Base-by-base conservation (phyloP, 345 rosid species). In the Angophora floribunda region DNA sequence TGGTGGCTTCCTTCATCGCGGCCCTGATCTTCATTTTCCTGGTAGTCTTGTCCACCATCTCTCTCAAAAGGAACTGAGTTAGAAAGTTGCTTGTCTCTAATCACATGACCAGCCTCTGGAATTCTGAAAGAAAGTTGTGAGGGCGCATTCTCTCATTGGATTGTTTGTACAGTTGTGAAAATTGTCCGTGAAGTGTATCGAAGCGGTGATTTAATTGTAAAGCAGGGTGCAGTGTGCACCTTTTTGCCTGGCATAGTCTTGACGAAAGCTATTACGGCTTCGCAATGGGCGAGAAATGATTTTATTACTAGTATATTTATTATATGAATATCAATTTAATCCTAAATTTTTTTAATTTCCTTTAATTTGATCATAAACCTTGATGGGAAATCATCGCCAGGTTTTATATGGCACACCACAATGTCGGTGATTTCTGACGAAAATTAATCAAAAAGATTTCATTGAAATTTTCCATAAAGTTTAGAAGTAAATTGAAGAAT, bases 1-100 rank as follows among this genome's bases (percentile, higher is more conserved):
- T 93, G 87, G 95, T 94, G 91, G 94, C 91, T 50, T 91, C 95
- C 85, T 90, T 92, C 79, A 52, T 92, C 14, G 82, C 93, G 3
- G 89, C 90, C 52, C 6, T 70, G 86, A 16, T 92, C 36, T 47
- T 95, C 85, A 14, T 92, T 16, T 17, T 89, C 19, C 91, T 95
- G 49, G 52, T 91, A 19, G 52, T 92, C 26, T 17, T 95, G 85
- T 94, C 95, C 61, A 91, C 92, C 82, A n/a, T 92, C 50, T 92
- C 94, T 61, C 93, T 94, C 65, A 88, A 85, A 87, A 85, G 91
- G 87, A 89, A 17, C 53, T 89, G 85, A 88, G n/a, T 22, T 30
- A 52, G 24, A 12, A 11, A 65, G 44, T 7, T 50, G 16, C 52
- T 17, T 3, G 28, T 41, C 79, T 30, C 44, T 67, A 22, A 7